phyloP scores from a whole-genome alignment of 2,329 filamentous ascomycete species.

The Xylariaceae sp. region DNA sequence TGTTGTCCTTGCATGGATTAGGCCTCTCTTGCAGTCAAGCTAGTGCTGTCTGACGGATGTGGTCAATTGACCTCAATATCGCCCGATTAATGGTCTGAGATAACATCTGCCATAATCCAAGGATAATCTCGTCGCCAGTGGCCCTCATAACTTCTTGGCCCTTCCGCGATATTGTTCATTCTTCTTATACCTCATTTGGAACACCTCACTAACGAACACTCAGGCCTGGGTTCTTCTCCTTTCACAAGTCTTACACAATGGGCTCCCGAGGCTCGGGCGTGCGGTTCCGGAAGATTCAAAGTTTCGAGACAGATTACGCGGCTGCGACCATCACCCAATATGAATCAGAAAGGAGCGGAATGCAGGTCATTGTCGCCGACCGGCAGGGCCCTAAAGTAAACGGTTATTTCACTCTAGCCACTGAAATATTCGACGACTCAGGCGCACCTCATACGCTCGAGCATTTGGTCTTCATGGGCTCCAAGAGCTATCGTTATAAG shows the following conservation, averaged over 20 bases:
- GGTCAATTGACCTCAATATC: conserved; percentile 11
- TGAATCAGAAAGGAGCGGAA: conserved; percentile 89
- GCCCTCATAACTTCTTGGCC: neutral
- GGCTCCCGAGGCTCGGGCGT: conserved; percentile 44
- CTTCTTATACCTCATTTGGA: neutral
- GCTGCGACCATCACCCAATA: conserved; percentile 88
- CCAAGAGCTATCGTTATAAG: conserved; percentile 89
- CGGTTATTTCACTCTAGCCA: conserved; percentile 92
- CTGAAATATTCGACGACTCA: conserved; percentile 96
- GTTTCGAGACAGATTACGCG: conserved; percentile 86
- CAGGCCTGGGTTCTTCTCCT: conserved; percentile 5
- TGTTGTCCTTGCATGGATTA: neutral
- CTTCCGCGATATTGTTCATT: neutral
- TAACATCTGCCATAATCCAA: conserved; percentile 1
- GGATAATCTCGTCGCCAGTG: neutral
- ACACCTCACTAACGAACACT: conserved; percentile 1
- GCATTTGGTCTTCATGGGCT: conserved; percentile 84
- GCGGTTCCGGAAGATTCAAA: conserved; percentile 79
- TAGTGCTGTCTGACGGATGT: conserved; percentile 19
- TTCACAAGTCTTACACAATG: conserved; percentile 44
- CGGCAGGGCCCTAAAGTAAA: conserved; percentile 91
- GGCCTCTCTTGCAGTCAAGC: conserved; percentile 6
- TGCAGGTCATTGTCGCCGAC: conserved; percentile 90
- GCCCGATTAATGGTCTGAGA: conserved; percentile 10
- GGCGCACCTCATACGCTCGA: conserved; percentile 86